Conservation (phyloP, 306 rosid genomes). For the Cicer cuneatum region DNA sequence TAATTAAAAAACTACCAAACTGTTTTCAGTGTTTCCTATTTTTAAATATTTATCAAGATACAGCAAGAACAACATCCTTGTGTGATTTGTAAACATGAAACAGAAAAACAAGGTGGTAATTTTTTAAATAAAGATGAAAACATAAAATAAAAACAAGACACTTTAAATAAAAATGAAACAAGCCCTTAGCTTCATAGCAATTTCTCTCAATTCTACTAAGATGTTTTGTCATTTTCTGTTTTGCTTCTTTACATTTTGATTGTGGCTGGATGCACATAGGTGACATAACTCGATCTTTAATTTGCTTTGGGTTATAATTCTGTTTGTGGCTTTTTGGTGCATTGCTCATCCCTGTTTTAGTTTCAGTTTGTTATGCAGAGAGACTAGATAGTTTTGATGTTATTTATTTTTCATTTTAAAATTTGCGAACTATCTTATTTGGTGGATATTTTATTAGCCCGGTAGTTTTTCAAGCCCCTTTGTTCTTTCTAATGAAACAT, state of each 20-base stretch:
- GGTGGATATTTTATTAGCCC: slow-evolving; percentile 7
- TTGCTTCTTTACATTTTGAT: slow-evolving; percentile 1
- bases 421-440: not conserved
- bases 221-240: not conserved
- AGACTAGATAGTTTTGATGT: slow-evolving; percentile 19
- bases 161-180: not conserved
- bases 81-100: not conserved
- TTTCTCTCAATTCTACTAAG: slow-evolving; percentile 20
- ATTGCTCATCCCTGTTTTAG: slow-evolving; percentile 3
- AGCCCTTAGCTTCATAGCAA: not conserved
- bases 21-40: not conserved
- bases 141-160: not conserved
- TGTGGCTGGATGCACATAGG: not conserved
- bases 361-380: slow-evolving; percentile 17
- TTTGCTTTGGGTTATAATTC: slow-evolving; percentile 4
- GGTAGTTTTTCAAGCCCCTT: not conserved
- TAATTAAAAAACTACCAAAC: not conserved
- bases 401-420: not conserved
- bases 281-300: not conserved
- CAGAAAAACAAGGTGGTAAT: not conserved
- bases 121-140: not conserved
- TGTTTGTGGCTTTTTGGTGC: slow-evolving; percentile 15
- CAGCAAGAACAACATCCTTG: not conserved
- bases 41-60: not conserved
- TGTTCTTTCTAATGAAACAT: not conserved